Base-by-base conservation (phyloP, 116 monocot genomes). In the Cymodocea nodosa region DNA sequence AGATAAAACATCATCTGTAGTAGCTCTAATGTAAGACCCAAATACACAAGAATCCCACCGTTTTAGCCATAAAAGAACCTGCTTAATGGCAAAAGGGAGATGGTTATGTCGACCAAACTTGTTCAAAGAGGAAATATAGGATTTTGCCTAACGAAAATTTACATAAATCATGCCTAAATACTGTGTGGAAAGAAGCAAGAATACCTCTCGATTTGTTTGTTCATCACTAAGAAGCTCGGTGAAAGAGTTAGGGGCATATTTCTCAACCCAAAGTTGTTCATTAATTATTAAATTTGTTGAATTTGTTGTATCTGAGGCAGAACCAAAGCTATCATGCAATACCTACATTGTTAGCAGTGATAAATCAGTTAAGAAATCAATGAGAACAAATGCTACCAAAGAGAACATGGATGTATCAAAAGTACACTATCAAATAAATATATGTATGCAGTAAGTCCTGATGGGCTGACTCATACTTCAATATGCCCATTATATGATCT, bases 31-130 rank as follows among this genome's bases (percentile, higher is more conserved):
- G 66, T 89, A 82, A 72, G 89, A 89, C 56, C 98, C 98, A 79
- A 92, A 98, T 35, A 98, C 98, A 84, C 62, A 75, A 67, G 92
- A 71, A 73, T 98, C 98, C 98, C 98, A 98, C 68, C 92, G 98
- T 60, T 98, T 98, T 70, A 98, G 56, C 98, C 98, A 98, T 20
- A 89, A 44, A 56, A 98, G 92, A 9, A 98, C 91, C 97, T 91
- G 70, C 5, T 64, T 3, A 57, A 49, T 52, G 72, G 51, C 4
- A 44, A 24, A 30, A 61, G 9, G n/a, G 2, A 39, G 36, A 61
- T 37, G 36, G 2, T 37, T 36, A 5, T 61, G 15, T 3, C 36
- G 35, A n/a, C 36, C 34, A 36, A 61, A 36, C 34, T 44, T 4
- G 11, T 44, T 44, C 44, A 44, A 44, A 44, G 44, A 44, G 44